Percentiles rank a stretch among this genome's conserved stretches.
Evolutionary conservation across 345 rosid species (phyloP).

Genomic region (Anastatica hierochuntica): DNA sequence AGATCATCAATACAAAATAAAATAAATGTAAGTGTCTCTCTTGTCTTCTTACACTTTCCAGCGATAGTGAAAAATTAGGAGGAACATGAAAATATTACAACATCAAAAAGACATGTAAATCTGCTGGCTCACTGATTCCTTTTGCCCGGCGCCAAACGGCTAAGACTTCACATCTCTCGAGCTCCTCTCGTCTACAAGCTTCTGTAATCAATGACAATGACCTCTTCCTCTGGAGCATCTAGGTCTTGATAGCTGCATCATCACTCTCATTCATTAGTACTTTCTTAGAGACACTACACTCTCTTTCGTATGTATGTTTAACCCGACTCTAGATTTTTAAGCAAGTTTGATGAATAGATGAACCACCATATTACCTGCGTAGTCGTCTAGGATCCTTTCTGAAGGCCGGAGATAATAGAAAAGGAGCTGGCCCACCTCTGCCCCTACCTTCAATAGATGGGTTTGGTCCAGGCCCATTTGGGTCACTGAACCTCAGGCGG

Average conservation of each 20-base stretch:
- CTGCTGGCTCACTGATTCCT: too few relatives aligned
- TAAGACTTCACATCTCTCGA: background rate
- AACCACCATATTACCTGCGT: constrained; percentile 66
- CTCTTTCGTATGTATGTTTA: background rate
- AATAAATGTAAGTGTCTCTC: too few relatives aligned
- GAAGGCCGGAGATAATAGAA: constrained; percentile 59
- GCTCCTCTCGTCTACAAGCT: constrained; percentile 49
- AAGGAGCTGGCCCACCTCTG: constrained; percentile 74
- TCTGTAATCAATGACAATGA: constrained; percentile 94
- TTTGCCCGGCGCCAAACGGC: too few relatives aligned
- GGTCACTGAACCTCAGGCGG: constrained; percentile 91
- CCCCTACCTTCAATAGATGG: constrained; percentile 73
- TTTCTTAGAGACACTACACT: background rate
- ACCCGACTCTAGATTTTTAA: too few relatives aligned
- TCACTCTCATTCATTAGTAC: constrained; percentile 15
- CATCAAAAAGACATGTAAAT: background rate
- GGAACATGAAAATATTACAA: too few relatives aligned
- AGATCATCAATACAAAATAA: too few relatives aligned
- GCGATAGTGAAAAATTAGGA: too few relatives aligned
- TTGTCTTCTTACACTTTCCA: too few relatives aligned
- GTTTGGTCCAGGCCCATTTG: constrained; percentile 58
- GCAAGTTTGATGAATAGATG: too few relatives aligned
- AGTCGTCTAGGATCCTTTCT: constrained; percentile 93
- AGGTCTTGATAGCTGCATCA: constrained; percentile 92
- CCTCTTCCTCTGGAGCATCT: constrained; percentile 97